phyloP scores from a whole-genome alignment of 192 early-diverging fungal species.

The Umbelopsis ramanniana region DNA sequence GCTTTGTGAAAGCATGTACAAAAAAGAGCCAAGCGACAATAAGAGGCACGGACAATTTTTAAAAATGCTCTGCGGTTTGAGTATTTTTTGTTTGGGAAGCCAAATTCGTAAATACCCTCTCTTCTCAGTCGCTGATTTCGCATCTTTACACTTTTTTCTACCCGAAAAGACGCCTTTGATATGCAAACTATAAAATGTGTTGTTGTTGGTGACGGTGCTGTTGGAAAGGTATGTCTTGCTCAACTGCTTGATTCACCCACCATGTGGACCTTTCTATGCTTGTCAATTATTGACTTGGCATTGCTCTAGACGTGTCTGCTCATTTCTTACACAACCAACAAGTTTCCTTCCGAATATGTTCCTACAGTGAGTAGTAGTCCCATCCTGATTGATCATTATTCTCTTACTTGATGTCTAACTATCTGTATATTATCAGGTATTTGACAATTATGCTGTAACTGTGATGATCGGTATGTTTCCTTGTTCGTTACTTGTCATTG shows the following conservation, averaged over 20 bases:
- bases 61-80: neutral
- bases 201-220: slow-evolving; percentile 79
- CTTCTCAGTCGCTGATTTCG: slow-evolving; percentile 14
- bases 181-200: slow-evolving; percentile 89
- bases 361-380: slow-evolving; percentile 75
- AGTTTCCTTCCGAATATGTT: slow-evolving; percentile 95
- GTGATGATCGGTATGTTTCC: slow-evolving; percentile 86
- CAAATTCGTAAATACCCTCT: slow-evolving; percentile 17
- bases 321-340: slow-evolving; percentile 96
- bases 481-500: neutral
- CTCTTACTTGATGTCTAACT: too few relatives aligned
- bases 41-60: slow-evolving; percentile 21
- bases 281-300: slow-evolving; percentile 14
- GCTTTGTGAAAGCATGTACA: neutral
- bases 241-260: neutral
- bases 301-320: slow-evolving; percentile 81
- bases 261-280: neutral
- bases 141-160: slow-evolving; percentile 12
- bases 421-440: slow-evolving; percentile 56
- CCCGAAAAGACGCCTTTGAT: neutral
- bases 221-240: slow-evolving; percentile 62
- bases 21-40: neutral
- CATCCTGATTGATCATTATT: neutral
- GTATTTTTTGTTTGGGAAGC: slow-evolving; percentile 21
- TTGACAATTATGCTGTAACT: slow-evolving; percentile 99